phyloP scores from a whole-genome alignment of 2,329 filamentous ascomycete genomes.

The Dichotomopilus funicola region DNA sequence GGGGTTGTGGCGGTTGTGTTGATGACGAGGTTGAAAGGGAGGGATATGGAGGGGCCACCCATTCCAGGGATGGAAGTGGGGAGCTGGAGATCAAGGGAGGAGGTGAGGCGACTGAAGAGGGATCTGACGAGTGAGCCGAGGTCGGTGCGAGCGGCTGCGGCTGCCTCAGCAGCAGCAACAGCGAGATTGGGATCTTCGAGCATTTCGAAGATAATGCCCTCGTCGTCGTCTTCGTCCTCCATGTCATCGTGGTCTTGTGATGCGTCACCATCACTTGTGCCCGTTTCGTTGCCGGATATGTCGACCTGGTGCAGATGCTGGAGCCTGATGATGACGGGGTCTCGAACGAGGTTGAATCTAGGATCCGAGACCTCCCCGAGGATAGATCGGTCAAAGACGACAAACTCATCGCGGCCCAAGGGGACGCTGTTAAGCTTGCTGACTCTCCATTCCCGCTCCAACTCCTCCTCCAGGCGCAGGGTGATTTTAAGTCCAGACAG shows the following conservation, averaged over 20 bases:
- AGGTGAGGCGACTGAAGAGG: slow-evolving; percentile 39
- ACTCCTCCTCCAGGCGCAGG: slow-evolving; percentile 57
- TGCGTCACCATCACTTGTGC: slow-evolving; percentile 10
- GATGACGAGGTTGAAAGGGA: slow-evolving; percentile 29
- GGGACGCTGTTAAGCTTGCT: slow-evolving; percentile 74
- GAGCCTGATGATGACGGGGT: slow-evolving; percentile 42
- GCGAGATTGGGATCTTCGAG: neutral
- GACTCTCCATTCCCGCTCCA: slow-evolving; percentile 57
- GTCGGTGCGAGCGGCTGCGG: slow-evolving; percentile 11
- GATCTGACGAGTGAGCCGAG: slow-evolving; percentile 42
- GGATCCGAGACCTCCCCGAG: slow-evolving; percentile 73
- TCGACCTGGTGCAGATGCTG: slow-evolving; percentile 56
- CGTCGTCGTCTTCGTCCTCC: slow-evolving; percentile 13
- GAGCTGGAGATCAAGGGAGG: slow-evolving; percentile 34
- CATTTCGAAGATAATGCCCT: slow-evolving; percentile 14
- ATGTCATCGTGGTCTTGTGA: slow-evolving; percentile 4
- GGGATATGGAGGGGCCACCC: neutral
- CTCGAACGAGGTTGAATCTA: slow-evolving; percentile 72
- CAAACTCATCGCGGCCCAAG: slow-evolving; percentile 79
- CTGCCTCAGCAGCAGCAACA: neutral
- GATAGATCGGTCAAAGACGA: slow-evolving; percentile 71
- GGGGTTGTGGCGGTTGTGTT: slow-evolving; percentile 33
- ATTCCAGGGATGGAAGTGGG: slow-evolving; percentile 17
- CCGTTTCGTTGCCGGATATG: slow-evolving; percentile 55
- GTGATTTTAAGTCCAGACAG: slow-evolving; percentile 56